Base-by-base conservation (phyloP, 1,139 yeast species). In the Hemisphaericaspora xylofermentans region DNA sequence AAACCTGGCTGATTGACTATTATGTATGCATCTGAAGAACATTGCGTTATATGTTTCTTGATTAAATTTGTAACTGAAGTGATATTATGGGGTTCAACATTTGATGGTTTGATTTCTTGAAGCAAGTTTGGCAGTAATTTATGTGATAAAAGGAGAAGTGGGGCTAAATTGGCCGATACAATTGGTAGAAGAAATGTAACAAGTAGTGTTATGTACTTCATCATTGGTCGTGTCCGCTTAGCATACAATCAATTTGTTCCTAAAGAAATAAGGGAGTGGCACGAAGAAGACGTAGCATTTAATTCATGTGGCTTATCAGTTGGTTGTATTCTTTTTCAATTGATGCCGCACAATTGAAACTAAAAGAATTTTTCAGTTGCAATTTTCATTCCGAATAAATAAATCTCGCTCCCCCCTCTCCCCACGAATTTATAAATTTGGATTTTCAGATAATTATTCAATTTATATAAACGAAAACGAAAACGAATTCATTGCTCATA, bases 1-100 rank as follows among this genome's bases (percentile, higher is more conserved):
- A 88, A 59, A 0, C 94, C 94, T 0, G 95, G 95, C 35, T 79
- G 80, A 53, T 85, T 78, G 1, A 87, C 68, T 13, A 88, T 60
- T 2, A 88, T 53, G 51, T 84, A 85, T 1, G 83, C 85, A 56
- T 87, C 86, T 0, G 91, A 78, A 1, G 81, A 65, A 54, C 96
- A 88, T 33, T 73, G 70, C 2, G 80, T 78, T 12, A 82, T 61
- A 30, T 80, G 58, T 42, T 75, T 68, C 39, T 73, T 68, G 13
- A 81, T 54, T 44, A 81, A 56, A 35, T 68, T 68, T 27, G 73
- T 67, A 10, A 77, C 79, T 17, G 52, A 51, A 2, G 63, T 51
- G 18, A 46, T 49, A 34, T 56, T 52, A 40, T 58, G 63, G 14
- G 57, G 49, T 17, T 33, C 35, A 21, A 43, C 12, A 28, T 57